These are phyloP conservation scores for Fusarium aywerte DNA, from an alignment of 2,329 filamentous ascomycete species.

Conservation along the genomic window DNA sequence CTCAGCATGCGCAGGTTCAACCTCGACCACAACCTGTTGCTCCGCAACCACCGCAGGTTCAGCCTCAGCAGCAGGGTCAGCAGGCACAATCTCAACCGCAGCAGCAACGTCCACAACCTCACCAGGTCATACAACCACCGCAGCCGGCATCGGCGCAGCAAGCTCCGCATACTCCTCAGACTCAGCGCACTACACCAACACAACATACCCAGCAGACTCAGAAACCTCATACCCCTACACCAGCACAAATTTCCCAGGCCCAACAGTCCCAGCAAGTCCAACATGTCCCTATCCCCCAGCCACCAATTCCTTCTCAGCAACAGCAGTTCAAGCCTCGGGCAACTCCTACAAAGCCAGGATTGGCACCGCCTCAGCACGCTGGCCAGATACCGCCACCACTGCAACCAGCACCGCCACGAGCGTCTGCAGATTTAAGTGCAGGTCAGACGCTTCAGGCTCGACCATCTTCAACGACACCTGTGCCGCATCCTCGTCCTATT, in stretches of 20 bases:
- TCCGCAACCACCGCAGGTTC: slow-evolving; percentile 40
- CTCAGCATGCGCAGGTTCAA: slow-evolving; percentile 37
- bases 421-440: slow-evolving; percentile 35
- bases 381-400: slow-evolving; percentile 52
- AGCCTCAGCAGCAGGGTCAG: slow-evolving; percentile 35
- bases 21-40: slow-evolving; percentile 35
- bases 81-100: slow-evolving; percentile 25
- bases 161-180: slow-evolving; percentile 36
- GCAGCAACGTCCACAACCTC: slow-evolving; percentile 35
- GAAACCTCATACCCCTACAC: slow-evolving; percentile 28
- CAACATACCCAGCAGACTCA: slow-evolving; percentile 38
- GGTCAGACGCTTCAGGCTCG: slow-evolving; percentile 45
- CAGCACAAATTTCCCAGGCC: slow-evolving; percentile 24
- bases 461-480: slow-evolving; percentile 49
- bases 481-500: slow-evolving; percentile 51
- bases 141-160: slow-evolving; percentile 26
- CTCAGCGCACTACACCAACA: slow-evolving; percentile 34
- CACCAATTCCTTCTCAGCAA: slow-evolving; percentile 36
- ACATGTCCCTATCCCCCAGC: slow-evolving; percentile 28
- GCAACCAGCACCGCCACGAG: slow-evolving; percentile 50
- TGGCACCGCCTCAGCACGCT: slow-evolving; percentile 51
- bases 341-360: slow-evolving; percentile 45
- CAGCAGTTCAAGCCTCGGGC: slow-evolving; percentile 43
- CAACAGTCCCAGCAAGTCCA: slow-evolving; percentile 35
- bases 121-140: slow-evolving; percentile 30